Evolutionary conservation across 1,284 basidiomycete genomes (phyloP), one percentile per base, ranked within the genome.

Genomic region (Coniophora puteana): DNA sequence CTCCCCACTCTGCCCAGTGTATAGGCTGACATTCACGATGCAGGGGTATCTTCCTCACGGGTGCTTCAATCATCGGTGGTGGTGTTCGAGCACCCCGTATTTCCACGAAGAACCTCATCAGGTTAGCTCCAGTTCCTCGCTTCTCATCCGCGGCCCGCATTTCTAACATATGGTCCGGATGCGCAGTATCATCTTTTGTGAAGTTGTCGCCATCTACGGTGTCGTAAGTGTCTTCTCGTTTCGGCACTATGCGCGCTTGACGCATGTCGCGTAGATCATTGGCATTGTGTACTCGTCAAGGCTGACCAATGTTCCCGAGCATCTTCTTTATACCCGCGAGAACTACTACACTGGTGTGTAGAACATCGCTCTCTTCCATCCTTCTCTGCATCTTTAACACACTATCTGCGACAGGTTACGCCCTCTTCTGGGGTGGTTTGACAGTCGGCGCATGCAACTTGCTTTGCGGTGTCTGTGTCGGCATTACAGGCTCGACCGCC

Each of bases 11-110:
- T 34, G n/a, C n/a, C n/a, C n/a, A n/a, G n/a, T n/a, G n/a, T n/a
- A n/a, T 36, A 0, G 32, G 42, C 27, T 21, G 16, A 23, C 26
- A 25, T n/a, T 29, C 34, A 47, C 21, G 40, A 36, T 42, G 47
- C 53, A 98, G 94, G 94, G 95, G 95, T 41, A 99, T 99, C 66
- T 94, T 96, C 71, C 75, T 98, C 47, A 98, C 95, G 2, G 95
- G 95, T 41, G 71, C 94, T 16, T 94, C 91, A 21, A 95, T 99
- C 52, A 75, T 99, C 17, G 95, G 95, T 46, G 95, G 93, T 57
- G 94, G 95, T 61, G 93, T 99, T 11, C 75, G 94, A 29, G 80
- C 93, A 35, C 95, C 96, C 8, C 77, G 96, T 48, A 99, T 99
- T 51, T 81, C 88, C 38, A 98, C 95, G 26, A 99, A 99, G 78